phyloP scores from a whole-genome alignment of 2,329 filamentous ascomycete genomes.

The Metarhizium anisopliae region DNA sequence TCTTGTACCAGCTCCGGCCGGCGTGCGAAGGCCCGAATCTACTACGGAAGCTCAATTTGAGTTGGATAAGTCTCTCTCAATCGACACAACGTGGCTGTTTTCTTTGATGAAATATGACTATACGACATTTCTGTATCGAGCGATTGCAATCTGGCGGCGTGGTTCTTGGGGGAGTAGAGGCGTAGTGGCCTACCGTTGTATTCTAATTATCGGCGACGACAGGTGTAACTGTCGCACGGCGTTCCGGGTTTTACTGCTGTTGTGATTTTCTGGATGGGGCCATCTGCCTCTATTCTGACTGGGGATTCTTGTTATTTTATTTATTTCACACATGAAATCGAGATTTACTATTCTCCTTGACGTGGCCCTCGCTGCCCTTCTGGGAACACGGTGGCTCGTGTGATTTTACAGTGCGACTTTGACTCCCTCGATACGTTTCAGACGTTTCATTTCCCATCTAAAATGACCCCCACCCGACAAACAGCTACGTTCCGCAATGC shows the following conservation, averaged over 20 bases:
- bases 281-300: neutral
- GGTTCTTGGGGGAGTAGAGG: slow-evolving; percentile 5
- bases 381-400: no score
- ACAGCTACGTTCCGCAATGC: no score
- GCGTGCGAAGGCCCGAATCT: neutral
- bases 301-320: neutral
- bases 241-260: slow-evolving; percentile 2
- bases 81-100: neutral
- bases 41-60: neutral
- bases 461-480: neutral
- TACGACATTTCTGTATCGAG: slow-evolving; percentile 8
- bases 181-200: slow-evolving; percentile 9
- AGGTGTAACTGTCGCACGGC: slow-evolving; percentile 8
- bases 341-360: neutral
- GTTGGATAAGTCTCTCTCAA: neutral
- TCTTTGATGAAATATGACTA: slow-evolving; percentile 9
- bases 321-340: neutral
- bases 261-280: neutral
- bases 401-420: no score
- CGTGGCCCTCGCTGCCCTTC: no score
- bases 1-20: neutral
- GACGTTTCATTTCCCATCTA: neutral
- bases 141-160: slow-evolving; percentile 1
- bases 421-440: neutral
- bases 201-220: slow-evolving; percentile 6